Evolutionary conservation across 495 filamentous ascomycete genomes (phyloP).

Genomic region (Cryomyces minteri): DNA sequence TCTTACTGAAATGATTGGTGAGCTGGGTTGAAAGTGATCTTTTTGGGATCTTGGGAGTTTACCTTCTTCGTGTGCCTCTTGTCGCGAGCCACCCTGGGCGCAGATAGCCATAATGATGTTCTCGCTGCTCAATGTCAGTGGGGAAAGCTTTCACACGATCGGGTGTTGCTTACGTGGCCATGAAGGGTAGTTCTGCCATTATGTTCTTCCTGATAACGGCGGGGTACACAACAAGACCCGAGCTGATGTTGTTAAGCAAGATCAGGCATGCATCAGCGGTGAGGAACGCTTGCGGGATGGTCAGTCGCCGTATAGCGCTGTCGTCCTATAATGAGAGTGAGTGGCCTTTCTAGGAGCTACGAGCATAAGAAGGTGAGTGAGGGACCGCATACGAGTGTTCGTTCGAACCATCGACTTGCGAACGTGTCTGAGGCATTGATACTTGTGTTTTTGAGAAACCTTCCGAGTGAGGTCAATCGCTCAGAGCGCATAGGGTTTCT

Average conservation of each 20-base stretch:
- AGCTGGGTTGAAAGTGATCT: neutral
- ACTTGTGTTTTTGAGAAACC: constrained; percentile 45
- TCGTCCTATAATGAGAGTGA: constrained; percentile 24
- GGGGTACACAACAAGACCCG: constrained; percentile 76
- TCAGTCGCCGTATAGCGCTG: constrained; percentile 46
- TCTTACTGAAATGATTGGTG: neutral
- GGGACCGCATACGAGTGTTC: constrained; percentile 12
- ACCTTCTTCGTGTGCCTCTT: constrained; percentile 79
- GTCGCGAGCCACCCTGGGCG: constrained; percentile 53
- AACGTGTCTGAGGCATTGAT: constrained; percentile 61
- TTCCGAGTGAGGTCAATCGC: constrained; percentile 59
- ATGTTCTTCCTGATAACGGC: constrained; percentile 50
- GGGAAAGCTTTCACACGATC: constrained; percentile 11
- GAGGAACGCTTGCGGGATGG: constrained; percentile 68
- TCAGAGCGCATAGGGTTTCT: constrained; percentile 80
- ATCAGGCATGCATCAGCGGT: constrained; percentile 67
- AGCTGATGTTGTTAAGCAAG: constrained; percentile 64
- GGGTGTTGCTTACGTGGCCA: constrained; percentile 42
- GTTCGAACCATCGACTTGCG: constrained; percentile 63
- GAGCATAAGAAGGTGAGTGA: too few relatives aligned
- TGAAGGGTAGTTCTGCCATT: constrained; percentile 73
- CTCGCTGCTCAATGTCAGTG: constrained; percentile 12
- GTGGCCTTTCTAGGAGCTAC: too few relatives aligned
- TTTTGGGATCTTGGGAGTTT: constrained; percentile 26
- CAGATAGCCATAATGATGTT: constrained; percentile 80